Base-by-base conservation (phyloP, 176 grass and related monocot species). In the Hyparrhenia diplandra region DNA sequence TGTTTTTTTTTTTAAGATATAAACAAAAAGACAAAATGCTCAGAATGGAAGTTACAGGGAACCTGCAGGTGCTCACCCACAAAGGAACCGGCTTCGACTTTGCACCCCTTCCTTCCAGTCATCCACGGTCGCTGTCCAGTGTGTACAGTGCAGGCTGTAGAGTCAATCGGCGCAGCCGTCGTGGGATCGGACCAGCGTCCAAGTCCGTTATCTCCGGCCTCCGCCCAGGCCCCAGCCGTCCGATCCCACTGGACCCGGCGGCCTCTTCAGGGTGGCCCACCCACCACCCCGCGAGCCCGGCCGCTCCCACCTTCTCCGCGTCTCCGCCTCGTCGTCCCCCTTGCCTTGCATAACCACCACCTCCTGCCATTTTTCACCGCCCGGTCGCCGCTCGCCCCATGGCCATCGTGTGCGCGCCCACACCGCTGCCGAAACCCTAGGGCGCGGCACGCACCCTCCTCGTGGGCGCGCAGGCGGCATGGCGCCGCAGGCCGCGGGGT, bases 351-450 rank as follows among this genome's bases (percentile, higher is more conserved):
- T n/a, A n/a, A 85, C 80, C 57, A 85, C 73, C 83, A 5, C 73
- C 83, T 18, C 65, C 60, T 52, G 2, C 30, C 35, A 13, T 64
- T 57, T 82, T 23, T 51, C 39, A 11, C 16, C n/a, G 42, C 69
- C 41, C 41, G 69, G n/a, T 43, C 35, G 21, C 24, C 24, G 23
- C 24, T 3, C 13, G 3, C 37, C n/a, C 65, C 73, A 89, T 82
- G 78, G 67, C 29, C 88, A 54, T 30, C 75, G 75, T 75, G 60
- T 10, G 81, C 81, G 31, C 43, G 35, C 47, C 64, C 43, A 78
- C 64, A n/a, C 46, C 77, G 39, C 84, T 23, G 60, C 23, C 29
- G 71, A 77, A 90, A 77, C 85, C 85, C 85, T 94, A 90, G 81
- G 27, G 42, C 69, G 69, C 42, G 25, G 41, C 13, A 39, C 69